Base-by-base conservation (phyloP, 495 filamentous ascomycete species). In the Astrocystis sublimbata region DNA sequence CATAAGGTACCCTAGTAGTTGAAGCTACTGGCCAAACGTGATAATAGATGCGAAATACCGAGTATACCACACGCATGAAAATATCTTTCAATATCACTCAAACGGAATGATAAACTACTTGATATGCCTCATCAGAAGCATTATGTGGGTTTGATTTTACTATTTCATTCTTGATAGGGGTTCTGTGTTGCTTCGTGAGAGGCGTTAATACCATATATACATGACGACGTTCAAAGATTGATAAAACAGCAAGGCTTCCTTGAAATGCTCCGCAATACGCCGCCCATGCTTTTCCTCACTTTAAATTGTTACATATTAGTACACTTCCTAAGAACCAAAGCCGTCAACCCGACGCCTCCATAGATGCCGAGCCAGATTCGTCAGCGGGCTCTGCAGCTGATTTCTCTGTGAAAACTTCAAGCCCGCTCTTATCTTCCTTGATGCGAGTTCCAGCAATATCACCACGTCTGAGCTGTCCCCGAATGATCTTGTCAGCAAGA, bases 401-500 rank as follows among this genome's bases (percentile, higher is more conserved):
- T 10, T 58, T 42, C 36, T 58, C 61, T 9, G 36, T 38, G 19
- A 55, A 63, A 6, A 85, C 73, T 8, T 79, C 77, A 61, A 91
- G 60, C 6, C 81, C 81, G 17, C 78, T 73, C 36, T 78, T 77
- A 41, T 80, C 81, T 23, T 80, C 77, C 53, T 83, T 88, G 38
- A 96, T 79, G 36, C 75, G 78, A 4, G 96, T 89, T 38, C 77
- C 76, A 15, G 89, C 92, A 6, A 75, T 78, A 64, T 96, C 88
- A 1, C 91, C 93, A 33, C 73, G 82, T 71, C 85, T 88, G 36
- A 98, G 76, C 71, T 92, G 81, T 10, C 94, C 94, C 38, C 91
- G 81, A 60, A 97, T 97, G 65, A 98, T 93, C 79, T 87, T 89
- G 65, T 96, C 92, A 0, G 96, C 94, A 28, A 98, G 79, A 5